A percentile compares a stretch with the other conserved stretches of the same genome.
These are phyloP conservation scores for Kipferlia bialata DNA, from an alignment of 78 protist species.

Conservation along the genomic window DNA sequence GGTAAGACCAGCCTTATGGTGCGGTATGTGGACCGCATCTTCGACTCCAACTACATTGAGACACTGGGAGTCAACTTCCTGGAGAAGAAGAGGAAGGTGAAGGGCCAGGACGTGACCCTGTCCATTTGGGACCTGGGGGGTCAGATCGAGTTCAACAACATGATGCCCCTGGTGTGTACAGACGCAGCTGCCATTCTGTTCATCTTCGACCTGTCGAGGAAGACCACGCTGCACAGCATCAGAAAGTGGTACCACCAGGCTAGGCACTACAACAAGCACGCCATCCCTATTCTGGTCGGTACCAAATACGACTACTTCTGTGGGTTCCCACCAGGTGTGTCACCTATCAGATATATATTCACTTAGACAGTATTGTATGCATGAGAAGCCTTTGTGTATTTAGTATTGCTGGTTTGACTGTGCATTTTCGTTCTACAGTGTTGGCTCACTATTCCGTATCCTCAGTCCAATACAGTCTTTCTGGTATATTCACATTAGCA, in stretches of 20 bases:
- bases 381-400: too few species aligned
- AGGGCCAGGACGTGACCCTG: conserved; percentile 72
- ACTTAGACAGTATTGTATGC: too few species aligned
- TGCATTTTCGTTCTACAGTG: too few species aligned
- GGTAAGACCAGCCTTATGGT: conserved; percentile 89
- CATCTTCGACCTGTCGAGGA: conserved; percentile 84
- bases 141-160: conserved; percentile 73
- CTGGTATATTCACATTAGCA: too few species aligned
- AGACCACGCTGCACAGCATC: conserved; percentile 63
- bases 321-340: too few species aligned
- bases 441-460: too few species aligned
- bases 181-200: conserved; percentile 90
- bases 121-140: conserved; percentile 92
- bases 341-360: too few species aligned
- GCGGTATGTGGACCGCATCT: conserved; percentile 76
- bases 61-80: conserved; percentile 94
- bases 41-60: conserved; percentile 83
- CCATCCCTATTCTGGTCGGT: conserved; percentile 76
- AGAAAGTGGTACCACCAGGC: conserved; percentile 88
- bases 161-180: conserved; percentile 86
- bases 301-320: conserved; percentile 78
- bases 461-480: too few species aligned
- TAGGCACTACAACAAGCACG: conserved; percentile 71
- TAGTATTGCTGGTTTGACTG: too few species aligned
- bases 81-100: conserved; percentile 74